Base-by-base conservation (phyloP, 208 protist genomes). In the Crithidia expoeki region DNA sequence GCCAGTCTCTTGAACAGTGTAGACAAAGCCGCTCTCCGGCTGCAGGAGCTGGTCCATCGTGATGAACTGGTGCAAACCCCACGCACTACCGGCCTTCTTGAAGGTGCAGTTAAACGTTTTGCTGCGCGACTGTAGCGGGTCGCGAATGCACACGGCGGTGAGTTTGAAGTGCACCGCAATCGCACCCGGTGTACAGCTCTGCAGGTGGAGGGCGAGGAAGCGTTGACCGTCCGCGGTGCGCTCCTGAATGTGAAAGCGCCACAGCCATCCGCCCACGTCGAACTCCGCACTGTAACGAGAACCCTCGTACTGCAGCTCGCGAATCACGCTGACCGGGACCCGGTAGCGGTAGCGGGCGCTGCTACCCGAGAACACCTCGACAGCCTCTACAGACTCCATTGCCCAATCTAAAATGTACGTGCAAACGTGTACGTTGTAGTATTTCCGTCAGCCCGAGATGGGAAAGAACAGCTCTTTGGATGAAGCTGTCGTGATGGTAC, bases 41-140 rank as follows among this genome's bases (percentile, higher is more conserved):
- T 83, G 62, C 33, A 93, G 69, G 34, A 96, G 73, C 52, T 76
- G 63, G 12, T 74, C 53, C 28, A 94, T 75, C 12, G 79, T 55
- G 44, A 95, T 86, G 53, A 96, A 96, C 73, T 94, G 85, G 67
- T 96, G 90, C 60, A 96, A 79, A 6, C 92, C 92, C 88, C 89
- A 96, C 16, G 92, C 92, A 58, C 80, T 93, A 36, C 88, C 86
- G 1, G 80, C 79, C 71, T 89, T 90, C 56, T 87, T 88, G 70
- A 95, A 96, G 19, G 84, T 83, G 74, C 92, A 96, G 74, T 88
- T 85, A 75, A 96, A 96, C 1, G 81, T 84, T 69, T 94, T 90
- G 46, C 79, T 86, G 65, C 87, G 87, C 40, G 83, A 89, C 52
- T 68, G 68, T 42, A 79, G 73, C 12, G 86, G 84, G 64, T 96